Evolutionary conservation across 306 rosid genomes (phyloP).

Genomic region (Quercus aquifolioides): DNA sequence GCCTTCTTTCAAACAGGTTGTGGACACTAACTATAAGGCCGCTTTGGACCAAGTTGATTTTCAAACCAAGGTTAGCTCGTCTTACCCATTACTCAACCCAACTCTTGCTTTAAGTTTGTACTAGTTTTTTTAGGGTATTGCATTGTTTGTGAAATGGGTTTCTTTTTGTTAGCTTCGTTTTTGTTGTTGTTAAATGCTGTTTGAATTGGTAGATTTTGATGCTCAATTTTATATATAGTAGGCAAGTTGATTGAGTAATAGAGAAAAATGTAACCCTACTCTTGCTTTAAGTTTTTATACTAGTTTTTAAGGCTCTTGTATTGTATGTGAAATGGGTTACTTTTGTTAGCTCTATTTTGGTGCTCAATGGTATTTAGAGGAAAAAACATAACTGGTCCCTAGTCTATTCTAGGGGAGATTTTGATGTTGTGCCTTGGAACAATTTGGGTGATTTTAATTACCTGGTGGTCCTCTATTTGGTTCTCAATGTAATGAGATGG

Average conservation of each 20-base stretch:
- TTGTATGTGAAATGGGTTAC: too few species aligned
- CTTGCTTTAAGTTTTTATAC: too few species aligned
- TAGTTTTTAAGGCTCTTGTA: too few species aligned
- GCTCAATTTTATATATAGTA: too few species aligned
- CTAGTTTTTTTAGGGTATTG: neutral
- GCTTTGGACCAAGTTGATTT: constrained; percentile 54
- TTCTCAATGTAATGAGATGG: neutral
- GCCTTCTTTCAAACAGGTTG: constrained; percentile 62
- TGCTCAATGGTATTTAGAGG: too few species aligned
- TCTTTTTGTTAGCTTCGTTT: neutral
- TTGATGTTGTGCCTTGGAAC: neutral
- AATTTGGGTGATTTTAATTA: neutral
- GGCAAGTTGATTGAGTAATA: too few species aligned
- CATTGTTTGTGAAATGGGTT: neutral
- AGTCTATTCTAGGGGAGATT: neutral
- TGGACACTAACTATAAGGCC: constrained; percentile 49
- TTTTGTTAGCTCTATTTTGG: neutral
- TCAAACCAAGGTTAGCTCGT: constrained; percentile 44
- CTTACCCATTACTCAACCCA: neutral
- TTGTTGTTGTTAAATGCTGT: neutral
- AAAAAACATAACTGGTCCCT: too few species aligned
- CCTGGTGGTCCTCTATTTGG: neutral
- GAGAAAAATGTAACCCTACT: too few species aligned
- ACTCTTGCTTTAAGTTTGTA: neutral
- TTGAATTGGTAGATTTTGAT: too few species aligned